These are phyloP conservation scores for Yamadazyma buinensis DNA, from an alignment of 1,139 yeast species.

Conservation along the genomic window DNA sequence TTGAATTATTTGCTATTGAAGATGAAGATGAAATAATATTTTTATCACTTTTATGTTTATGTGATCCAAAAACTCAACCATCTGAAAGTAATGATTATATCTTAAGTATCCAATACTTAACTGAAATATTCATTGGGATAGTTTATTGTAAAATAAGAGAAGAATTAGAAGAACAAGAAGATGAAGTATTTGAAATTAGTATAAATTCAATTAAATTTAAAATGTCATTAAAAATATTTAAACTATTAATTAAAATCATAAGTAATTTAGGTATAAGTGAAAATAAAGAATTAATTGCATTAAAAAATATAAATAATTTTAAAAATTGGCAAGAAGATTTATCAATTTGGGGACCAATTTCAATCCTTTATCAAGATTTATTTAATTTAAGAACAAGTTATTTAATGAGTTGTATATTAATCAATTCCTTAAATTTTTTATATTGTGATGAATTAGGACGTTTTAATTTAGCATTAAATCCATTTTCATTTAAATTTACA, in stretches of 20 bases:
- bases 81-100: slow-evolving; percentile 51
- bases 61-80: slow-evolving; percentile 70
- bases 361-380: slow-evolving; percentile 25
- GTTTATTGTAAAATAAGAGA: slow-evolving; percentile 2
- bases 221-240: slow-evolving; percentile 9
- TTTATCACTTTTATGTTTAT: slow-evolving; percentile 38
- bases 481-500: slow-evolving; percentile 54
- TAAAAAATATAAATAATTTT: slow-evolving; percentile 1
- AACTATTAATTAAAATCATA: slow-evolving; percentile 6
- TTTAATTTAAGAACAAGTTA: slow-evolving; percentile 31
- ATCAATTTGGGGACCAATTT: slow-evolving; percentile 51
- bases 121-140: slow-evolving; percentile 47
- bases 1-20: slow-evolving; percentile 10
- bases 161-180: neutral
- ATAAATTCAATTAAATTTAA: slow-evolving; percentile 7
- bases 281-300: neutral
- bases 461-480: slow-evolving; percentile 48
- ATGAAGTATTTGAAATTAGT: neutral
- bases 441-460: slow-evolving; percentile 29
- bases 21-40: slow-evolving; percentile 13
- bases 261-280: neutral
- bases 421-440: slow-evolving; percentile 50
- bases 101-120: slow-evolving; percentile 51
- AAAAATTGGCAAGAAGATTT: slow-evolving; percentile 39
- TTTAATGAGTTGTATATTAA: slow-evolving; percentile 36